Base-by-base conservation (phyloP, 2,329 filamentous ascomycete species). In the Setomelanomma holmii region DNA sequence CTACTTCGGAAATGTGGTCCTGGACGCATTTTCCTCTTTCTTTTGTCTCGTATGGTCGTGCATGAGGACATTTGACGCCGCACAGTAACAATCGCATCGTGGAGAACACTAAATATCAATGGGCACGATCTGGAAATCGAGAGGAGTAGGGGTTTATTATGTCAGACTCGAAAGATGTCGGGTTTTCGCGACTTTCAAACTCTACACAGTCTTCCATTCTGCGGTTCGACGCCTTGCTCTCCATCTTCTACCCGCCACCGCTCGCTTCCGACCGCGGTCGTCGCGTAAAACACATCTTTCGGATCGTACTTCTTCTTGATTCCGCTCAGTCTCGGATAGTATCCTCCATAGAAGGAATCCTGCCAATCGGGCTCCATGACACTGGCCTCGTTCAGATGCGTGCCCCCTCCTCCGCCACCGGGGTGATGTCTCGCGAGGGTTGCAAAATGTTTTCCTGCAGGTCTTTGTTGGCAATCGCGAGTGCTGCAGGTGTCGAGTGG, bases 331-430 rank as follows among this genome's bases (percentile, higher is more conserved):
- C 60, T 48, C 1, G 49, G 46, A 42, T 74, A 74, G 27, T 71
- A 58, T n/a, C 40, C 44, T 1, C 70, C 71, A 45, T 62, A 73
- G 40, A 70, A 72, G 22, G 57, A 60, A 11, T 53, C 41, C 24
- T 70, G 63, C 60, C 64, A 72, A 21, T 61, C 47, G 1, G 63
- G 66, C 39, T 71, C 63, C 10, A 57, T 49, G 4, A 67, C 45
- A 38, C 66, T 61, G 0, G 66, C 68, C 50, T 72, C 69, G 27
- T 70, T 70, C 34, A 66, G 39, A 38, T 72, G 70, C 8, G 58
- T 52, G 0, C 65, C 68, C 8, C 66, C 65, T 20, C 60, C 61
- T 4, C 55, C 2, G 48, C 60, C 6, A 41, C 52, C 0, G 67
- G 67, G n/a, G 64, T 55, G 8, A 68, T 55, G 1, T 53, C 49